Evolutionary conservation across 2,329 filamentous ascomycete species (phyloP).

Genomic region (Berkeleyomyces rouxiae): DNA sequence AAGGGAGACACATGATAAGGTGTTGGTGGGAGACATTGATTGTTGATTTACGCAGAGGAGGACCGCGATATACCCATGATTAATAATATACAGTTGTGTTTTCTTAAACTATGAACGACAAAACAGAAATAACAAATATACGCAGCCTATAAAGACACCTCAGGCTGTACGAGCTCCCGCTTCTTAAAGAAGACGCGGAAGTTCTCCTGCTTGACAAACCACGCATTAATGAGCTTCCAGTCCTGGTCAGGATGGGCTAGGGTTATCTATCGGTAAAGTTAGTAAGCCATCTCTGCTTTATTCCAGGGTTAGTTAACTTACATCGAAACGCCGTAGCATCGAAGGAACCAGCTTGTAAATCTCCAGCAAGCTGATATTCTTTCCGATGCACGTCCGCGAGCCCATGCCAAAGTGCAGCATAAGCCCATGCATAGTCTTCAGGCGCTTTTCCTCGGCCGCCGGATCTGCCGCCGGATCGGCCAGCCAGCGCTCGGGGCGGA

Average conservation of each 20-base stretch:
- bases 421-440: slow-evolving; percentile 50
- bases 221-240: slow-evolving; percentile 43
- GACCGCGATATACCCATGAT: slow-evolving; percentile 2
- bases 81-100: slow-evolving; percentile 3
- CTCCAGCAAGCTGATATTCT: slow-evolving; percentile 46
- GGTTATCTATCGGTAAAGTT: slow-evolving; percentile 1
- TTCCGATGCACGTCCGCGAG: slow-evolving; percentile 52
- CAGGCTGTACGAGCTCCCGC: slow-evolving; percentile 17
- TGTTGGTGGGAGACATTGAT: background rate
- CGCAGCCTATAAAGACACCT: background rate
- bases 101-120: background rate
- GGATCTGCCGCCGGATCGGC: slow-evolving; percentile 24
- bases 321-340: slow-evolving; percentile 48
- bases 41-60: background rate
- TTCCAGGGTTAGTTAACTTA: slow-evolving; percentile 18
- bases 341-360: slow-evolving; percentile 47
- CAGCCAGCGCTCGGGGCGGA: slow-evolving; percentile 52
- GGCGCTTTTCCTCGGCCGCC: slow-evolving; percentile 31
- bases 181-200: slow-evolving; percentile 31
- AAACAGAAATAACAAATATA: background rate
- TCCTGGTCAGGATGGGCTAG: slow-evolving; percentile 31
- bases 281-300: background rate
- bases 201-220: slow-evolving; percentile 45
- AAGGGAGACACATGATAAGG: background rate
- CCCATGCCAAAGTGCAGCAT: slow-evolving; percentile 63